These are phyloP conservation scores for Apiospora koreana DNA, from an alignment of 2,329 filamentous ascomycete species.

Conservation along the genomic window DNA sequence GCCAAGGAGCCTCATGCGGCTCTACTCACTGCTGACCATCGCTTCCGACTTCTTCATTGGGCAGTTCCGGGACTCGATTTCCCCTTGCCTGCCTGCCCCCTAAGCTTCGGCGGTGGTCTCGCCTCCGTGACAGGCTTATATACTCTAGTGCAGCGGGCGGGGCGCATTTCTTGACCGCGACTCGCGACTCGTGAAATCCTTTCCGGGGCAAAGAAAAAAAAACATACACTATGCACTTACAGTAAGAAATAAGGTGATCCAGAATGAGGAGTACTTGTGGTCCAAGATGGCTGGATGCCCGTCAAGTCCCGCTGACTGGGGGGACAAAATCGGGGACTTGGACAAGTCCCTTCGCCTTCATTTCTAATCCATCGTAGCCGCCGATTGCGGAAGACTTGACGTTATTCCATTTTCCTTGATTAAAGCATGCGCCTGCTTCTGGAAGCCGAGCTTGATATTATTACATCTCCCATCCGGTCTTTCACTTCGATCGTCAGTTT, in stretches of 20 bases:
- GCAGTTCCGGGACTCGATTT: neutral
- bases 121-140: neutral
- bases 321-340: neutral
- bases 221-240: neutral
- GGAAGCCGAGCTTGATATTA: neutral
- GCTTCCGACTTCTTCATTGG: slow-evolving; percentile 7
- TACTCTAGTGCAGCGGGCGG: neutral
- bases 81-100: no score
- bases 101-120: neutral
- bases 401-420: neutral
- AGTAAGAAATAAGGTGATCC: slow-evolving; percentile 2
- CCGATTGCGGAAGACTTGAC: slow-evolving; percentile 4
- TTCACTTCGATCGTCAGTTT: neutral
- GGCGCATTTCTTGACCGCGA: neutral
- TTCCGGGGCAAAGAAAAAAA: neutral
- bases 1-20: slow-evolving; percentile 1
- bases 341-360: slow-evolving; percentile 6
- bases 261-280: slow-evolving; percentile 5
- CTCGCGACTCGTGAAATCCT: slow-evolving; percentile 1
- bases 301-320: neutral
- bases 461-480: neutral
- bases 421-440: slow-evolving; percentile 6
- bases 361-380: neutral
- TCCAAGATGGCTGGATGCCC: neutral
- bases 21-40: neutral